Base-by-base conservation (phyloP, 257 asterid species). In the Solanum lycopersicoides region DNA sequence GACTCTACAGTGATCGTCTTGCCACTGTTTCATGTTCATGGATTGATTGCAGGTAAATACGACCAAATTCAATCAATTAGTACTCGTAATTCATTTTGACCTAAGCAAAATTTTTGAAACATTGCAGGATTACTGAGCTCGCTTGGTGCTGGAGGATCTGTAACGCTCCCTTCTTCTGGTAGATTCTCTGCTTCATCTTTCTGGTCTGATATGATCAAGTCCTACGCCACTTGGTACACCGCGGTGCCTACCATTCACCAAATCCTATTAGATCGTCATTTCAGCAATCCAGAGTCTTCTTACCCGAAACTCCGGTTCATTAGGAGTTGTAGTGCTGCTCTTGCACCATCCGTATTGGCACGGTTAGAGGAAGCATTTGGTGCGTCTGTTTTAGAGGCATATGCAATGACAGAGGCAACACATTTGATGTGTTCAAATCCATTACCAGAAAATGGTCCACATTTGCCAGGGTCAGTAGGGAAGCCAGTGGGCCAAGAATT, bases 201-300 rank as follows among this genome's bases (percentile, higher is more conserved):
- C 84, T 97, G 99, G 99, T 45, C 95, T 3, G 99, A 97, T 68
- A 96, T 97, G 99, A 92, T 71, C 2, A 91, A 89, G 74, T 93
- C 91, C 72, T 87, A 91, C 12, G 98, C 99, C 35, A 96, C 99
- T 16, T 97, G 99, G 98, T 97, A 94, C 94, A 97, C 99, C 0
- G 98, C 97, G 2, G 99, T 97, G 72, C 99, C 99, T 12, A 97
- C 99, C 14, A 93, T 97, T 2, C 99, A 97, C 88, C 99, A 96
- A 47, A 97, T 97, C 93, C 90, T 96, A 88, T 90, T 96, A 35
- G 98, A 97, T 1, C 98, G 98, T 87, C 98, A 97, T 86, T 88
- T 92, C 25, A 90, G 86, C 86, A 92, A 47, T 5, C 98, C 98
- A 10, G 96, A 95, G 65, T 89, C 93, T 4, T 88, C 14, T 28